A percentile compares a stretch with the other conserved stretches of the same genome.
These are phyloP conservation scores for Drosera spatulata DNA, from an alignment of 179 eudicot species.

Conservation along the genomic window DNA sequence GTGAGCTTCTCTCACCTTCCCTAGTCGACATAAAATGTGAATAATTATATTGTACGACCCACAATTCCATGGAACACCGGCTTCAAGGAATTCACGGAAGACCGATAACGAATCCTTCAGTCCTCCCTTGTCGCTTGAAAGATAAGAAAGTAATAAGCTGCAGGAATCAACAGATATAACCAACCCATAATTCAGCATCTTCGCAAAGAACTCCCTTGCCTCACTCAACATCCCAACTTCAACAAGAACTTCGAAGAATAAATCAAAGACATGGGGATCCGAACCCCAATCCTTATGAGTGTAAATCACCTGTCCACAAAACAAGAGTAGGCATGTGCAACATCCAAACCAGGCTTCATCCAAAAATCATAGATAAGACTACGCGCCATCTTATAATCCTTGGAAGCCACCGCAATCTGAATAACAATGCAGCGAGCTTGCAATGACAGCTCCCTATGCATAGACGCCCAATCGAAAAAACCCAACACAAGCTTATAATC, in stretches of 20 bases:
- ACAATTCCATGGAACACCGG: constrained; percentile 63
- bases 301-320: constrained; percentile 59
- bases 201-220: constrained; percentile 59
- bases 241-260: constrained; percentile 75
- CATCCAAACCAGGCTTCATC: constrained; percentile 39
- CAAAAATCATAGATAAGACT: constrained; percentile 46
- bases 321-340: constrained; percentile 32
- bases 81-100: constrained; percentile 46
- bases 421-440: constrained; percentile 73
- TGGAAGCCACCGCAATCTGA: constrained; percentile 71
- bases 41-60: constrained; percentile 56
- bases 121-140: constrained; percentile 30
- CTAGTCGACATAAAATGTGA: constrained; percentile 45
- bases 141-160: constrained; percentile 41
- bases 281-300: constrained; percentile 92
- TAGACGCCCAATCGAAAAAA: constrained; percentile 70
- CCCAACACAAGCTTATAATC: constrained; percentile 53
- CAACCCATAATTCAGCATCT: constrained; percentile 63
- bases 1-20: constrained; percentile 79
- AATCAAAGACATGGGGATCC: constrained; percentile 64
- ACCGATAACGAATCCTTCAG: constrained; percentile 29
- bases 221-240: constrained; percentile 42
- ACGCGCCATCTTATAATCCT: constrained; percentile 39
- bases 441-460: constrained; percentile 51
- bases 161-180: constrained; percentile 62